Percentiles rank a stretch among this genome's conserved stretches.
Conservation (phyloP, 257 asterid species). For the Haberlea rhodopensis region DNA sequence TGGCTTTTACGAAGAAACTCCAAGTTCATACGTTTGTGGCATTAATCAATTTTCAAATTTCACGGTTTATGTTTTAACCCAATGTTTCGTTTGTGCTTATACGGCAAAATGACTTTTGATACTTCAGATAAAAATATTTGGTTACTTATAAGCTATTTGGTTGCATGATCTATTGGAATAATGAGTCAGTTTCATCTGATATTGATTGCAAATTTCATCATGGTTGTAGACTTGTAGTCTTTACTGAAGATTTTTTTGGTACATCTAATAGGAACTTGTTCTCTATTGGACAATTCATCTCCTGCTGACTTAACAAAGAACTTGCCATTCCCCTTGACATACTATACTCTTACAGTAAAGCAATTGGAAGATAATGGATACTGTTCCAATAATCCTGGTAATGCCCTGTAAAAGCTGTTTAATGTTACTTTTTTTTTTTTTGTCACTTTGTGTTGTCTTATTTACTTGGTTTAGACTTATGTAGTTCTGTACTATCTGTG, state of each 20-base stretch:
- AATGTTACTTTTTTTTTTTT: conserved; percentile 8
- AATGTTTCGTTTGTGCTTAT: too few species aligned
- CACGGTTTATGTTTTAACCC: not conserved
- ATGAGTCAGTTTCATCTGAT: conserved; percentile 9
- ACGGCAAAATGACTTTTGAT: not conserved
- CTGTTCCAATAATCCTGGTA: conserved; percentile 61
- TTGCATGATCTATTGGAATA: not conserved
- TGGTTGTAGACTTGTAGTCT: too few species aligned
- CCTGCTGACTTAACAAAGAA: conserved; percentile 39
- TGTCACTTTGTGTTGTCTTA: not conserved
- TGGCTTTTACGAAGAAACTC: conserved; percentile 3
- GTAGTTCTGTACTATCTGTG: conserved; percentile 20
- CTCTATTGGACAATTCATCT: conserved; percentile 35
- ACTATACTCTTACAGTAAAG: conserved; percentile 75
- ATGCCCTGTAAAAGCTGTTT: conserved; percentile 12
- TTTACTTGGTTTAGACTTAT: not conserved
- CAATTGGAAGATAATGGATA: conserved; percentile 91
- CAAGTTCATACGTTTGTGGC: not conserved
- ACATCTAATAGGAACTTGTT: conserved; percentile 38
- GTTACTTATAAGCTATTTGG: not conserved
- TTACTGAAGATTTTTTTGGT: conserved; percentile 3
- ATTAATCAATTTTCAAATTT: not conserved
- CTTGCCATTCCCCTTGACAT: conserved; percentile 71
- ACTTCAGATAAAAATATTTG: not conserved
- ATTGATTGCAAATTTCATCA: conserved; percentile 3